These are phyloP conservation scores for Xylaria sp. DNA, from an alignment of 2,329 filamentous ascomycete genomes.

Conservation along the genomic window DNA sequence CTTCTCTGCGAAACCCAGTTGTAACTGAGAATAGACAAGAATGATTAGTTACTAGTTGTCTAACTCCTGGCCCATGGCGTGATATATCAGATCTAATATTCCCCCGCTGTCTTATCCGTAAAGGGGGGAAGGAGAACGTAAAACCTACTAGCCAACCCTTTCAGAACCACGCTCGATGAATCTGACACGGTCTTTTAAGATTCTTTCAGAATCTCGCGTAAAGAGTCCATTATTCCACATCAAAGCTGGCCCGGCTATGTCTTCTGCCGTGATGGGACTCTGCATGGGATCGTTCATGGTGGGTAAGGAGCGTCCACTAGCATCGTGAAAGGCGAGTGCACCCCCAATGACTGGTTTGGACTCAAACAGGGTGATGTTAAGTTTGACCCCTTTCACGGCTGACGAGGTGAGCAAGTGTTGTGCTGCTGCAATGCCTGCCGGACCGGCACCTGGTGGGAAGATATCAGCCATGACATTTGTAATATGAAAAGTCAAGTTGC, in stretches of 20 bases:
- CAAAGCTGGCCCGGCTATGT: conserved; percentile 23
- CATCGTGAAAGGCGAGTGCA: conserved; percentile 19
- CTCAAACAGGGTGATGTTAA: conserved; percentile 26
- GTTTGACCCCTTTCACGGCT: conserved; percentile 1
- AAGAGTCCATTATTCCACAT: conserved; percentile 25
- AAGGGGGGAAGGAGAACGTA: background rate
- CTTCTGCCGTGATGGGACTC: conserved; percentile 24
- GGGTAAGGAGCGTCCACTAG: conserved; percentile 17
- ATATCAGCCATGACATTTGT: background rate
- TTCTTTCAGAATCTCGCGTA: conserved; percentile 20
- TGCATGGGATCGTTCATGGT: conserved; percentile 22
- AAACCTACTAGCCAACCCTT: conserved; percentile 24
- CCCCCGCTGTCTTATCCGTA: background rate
- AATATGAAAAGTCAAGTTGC: background rate
- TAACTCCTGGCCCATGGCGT: background rate
- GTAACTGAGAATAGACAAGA: conserved; percentile 3
- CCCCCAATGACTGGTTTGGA: conserved; percentile 22
- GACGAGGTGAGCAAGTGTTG: conserved; percentile 19
- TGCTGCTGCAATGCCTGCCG: conserved; percentile 26
- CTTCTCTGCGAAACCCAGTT: conserved; percentile 4
- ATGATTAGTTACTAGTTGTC: conserved; percentile 2
- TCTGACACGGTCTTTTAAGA: conserved; percentile 16
- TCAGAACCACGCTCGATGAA: conserved; percentile 21
- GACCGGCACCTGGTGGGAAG: conserved; percentile 22
- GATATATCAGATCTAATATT: background rate